Conservation (phyloP, 768 basidiomycete species). For the Auricularia cornea region DNA sequence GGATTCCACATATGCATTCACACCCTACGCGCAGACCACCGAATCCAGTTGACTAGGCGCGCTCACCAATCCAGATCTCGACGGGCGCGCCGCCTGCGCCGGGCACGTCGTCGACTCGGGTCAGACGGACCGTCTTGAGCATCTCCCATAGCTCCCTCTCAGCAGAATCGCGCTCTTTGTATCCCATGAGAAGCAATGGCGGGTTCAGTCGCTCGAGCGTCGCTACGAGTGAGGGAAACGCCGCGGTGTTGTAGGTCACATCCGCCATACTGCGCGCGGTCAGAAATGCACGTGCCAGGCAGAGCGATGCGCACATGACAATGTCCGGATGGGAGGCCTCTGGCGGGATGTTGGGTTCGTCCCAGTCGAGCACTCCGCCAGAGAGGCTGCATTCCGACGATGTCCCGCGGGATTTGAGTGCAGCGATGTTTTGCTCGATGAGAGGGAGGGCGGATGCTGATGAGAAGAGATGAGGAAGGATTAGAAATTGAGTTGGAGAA, state of each 20-base stretch:
- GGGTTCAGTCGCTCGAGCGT: constrained; percentile 50
- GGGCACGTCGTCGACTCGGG: constrained; percentile 39
- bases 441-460: constrained; percentile 76
- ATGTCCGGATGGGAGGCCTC: constrained; percentile 11
- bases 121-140: constrained; percentile 44
- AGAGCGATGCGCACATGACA: not conserved
- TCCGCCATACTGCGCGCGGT: constrained; percentile 69
- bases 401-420: constrained; percentile 25
- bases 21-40: too few relatives aligned
- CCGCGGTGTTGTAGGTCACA: constrained; percentile 83
- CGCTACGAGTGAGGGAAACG: constrained; percentile 68
- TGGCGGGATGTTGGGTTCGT: constrained; percentile 45
- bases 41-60: too few relatives aligned
- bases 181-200: constrained; percentile 60
- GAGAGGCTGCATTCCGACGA: constrained; percentile 17
- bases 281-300: not conserved
- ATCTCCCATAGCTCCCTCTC: constrained; percentile 72
- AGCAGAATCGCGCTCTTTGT: constrained; percentile 74
- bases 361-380: constrained; percentile 61
- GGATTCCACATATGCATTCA: too few relatives aligned
- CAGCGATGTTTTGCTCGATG: constrained; percentile 60
- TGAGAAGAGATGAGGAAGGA: not conserved
- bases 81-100: constrained; percentile 60
- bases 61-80: constrained; percentile 58
- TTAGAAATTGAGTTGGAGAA: not conserved